A percentile compares a stretch with the other conserved stretches of the same genome.
Evolutionary conservation across 1,139 yeast genomes (phyloP).

Genomic region (Meyerozyma sp.): DNA sequence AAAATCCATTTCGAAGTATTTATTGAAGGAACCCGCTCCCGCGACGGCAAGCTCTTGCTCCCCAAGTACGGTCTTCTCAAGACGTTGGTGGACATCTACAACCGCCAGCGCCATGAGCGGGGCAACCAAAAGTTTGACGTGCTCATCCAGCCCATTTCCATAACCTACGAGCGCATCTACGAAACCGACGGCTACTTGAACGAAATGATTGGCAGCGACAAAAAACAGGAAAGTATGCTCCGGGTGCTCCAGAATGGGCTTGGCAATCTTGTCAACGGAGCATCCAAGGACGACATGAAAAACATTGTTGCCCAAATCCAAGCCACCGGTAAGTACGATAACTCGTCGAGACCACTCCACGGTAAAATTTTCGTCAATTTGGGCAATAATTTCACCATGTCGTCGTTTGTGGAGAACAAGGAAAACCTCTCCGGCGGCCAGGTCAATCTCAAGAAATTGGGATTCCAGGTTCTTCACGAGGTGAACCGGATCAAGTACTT

Average conservation of each 20-base stretch:
- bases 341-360: conserved; percentile 20
- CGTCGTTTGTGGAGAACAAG: conserved; percentile 16
- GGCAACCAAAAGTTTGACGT: conserved; percentile 40
- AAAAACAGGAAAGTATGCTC: conserved; percentile 41
- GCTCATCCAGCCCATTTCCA: conserved; percentile 52
- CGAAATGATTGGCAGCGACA: conserved; percentile 58
- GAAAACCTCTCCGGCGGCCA: conserved; percentile 3
- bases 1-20: conserved; percentile 59
- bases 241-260: conserved; percentile 33
- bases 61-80: conserved; percentile 65
- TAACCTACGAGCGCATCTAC: conserved; percentile 62
- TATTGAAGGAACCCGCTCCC: conserved; percentile 63
- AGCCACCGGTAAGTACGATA: conserved; percentile 22
- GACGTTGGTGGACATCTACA: conserved; percentile 40
- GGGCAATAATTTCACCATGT: conserved; percentile 29
- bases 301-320: conserved; percentile 2
- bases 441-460: conserved; percentile 37
- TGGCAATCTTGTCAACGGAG: conserved; percentile 6
- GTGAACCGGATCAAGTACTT: conserved; percentile 31
- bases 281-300: conserved; percentile 6
- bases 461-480: conserved; percentile 38
- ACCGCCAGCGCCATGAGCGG: conserved; percentile 37
- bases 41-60: conserved; percentile 59
- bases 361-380: conserved; percentile 39
- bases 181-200: conserved; percentile 61